Conservation (phyloP, 2,329 filamentous ascomycete species). For the Hypoxylon sp. region DNA sequence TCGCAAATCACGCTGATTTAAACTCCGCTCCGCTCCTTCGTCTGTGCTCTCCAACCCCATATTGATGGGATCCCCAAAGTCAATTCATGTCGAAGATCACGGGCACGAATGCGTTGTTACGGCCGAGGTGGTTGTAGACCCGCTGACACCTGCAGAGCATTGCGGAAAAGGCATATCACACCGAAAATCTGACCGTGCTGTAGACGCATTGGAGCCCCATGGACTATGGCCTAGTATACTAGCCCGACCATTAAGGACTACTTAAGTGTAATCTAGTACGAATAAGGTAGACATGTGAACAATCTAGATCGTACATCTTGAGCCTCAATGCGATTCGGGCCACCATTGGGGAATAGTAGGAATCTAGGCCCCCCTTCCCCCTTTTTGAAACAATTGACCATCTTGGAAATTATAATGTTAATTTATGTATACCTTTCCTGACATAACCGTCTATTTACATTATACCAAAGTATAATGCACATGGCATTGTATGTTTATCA, state of each 20-base stretch:
- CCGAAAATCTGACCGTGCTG: constrained; percentile 23
- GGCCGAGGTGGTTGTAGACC: constrained; percentile 40
- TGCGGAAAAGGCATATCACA: constrained; percentile 40
- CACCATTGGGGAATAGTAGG: neutral
- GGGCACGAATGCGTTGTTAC: constrained; percentile 30
- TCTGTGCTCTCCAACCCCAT: constrained; percentile 3
- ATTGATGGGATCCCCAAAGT: constrained; percentile 2
- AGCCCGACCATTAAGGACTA: neutral
- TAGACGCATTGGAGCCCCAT: constrained; percentile 1
- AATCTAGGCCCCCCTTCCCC: neutral
- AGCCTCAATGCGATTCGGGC: constrained; percentile 3
- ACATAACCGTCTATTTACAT: neutral
- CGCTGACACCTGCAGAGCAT: constrained; percentile 45
- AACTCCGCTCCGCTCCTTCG: neutral
- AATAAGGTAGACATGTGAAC: neutral
- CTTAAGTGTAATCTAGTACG: constrained; percentile 11
- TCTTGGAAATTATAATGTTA: neutral
- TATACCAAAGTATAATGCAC: no score
- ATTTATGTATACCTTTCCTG: neutral
- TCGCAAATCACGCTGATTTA: constrained; percentile 1
- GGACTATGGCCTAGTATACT: constrained; percentile 2
- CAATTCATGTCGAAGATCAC: neutral
- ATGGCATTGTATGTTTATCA: neutral
- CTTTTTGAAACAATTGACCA: neutral
- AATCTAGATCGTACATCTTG: neutral